Base-by-base conservation (phyloP, 2,329 filamentous ascomycete genomes). In the Fusarium globosum region DNA sequence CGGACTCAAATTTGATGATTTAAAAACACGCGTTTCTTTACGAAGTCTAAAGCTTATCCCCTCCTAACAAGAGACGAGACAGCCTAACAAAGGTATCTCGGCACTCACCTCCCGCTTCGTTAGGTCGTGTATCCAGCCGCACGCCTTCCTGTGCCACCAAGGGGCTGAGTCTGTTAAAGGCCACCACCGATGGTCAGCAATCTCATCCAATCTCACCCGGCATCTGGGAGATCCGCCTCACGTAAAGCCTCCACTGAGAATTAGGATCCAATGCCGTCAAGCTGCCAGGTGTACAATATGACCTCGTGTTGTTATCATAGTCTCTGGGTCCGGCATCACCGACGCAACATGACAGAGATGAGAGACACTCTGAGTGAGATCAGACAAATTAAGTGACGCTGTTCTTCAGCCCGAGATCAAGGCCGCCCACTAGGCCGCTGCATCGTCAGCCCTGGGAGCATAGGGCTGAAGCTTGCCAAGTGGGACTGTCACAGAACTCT, bases 391-490 rank as follows among this genome's bases (percentile, higher is more conserved):
- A 30, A 53, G 55, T 49, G 65, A 56, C 21, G 33, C 35, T 63
- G 38, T 55, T 21, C 35, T 33, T 36, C 52, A 69, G 41, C 56
- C 60, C 56, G 52, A 65, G 61, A 51, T 46, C 30, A 59, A 52
- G 52, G 39, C 51, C 58, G 39, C 58, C 65, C 71, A 69, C 71
- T 74, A 59, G 65, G 59, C 61, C 61, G 68, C 61, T 55, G 55
- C 42, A 68, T 72, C 57, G 39, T 60, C 62, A 69, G 64, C 72
- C 66, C 69, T 60, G 65, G 63, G 51, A 56, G 33, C 52, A 48
- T 75, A 75, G 72, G 73, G 73, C 73, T 75, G 73, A 75, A 71
- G 63, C 55, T 75, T 70, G 46, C 41, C 66, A 62, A 70, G 69
- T 73, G 72, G 66, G 72, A 73, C 69, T 69, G 42, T 49, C 55